phyloP scores from a whole-genome alignment of 2,329 filamentous ascomycete species.

The Balansia obtecta region DNA sequence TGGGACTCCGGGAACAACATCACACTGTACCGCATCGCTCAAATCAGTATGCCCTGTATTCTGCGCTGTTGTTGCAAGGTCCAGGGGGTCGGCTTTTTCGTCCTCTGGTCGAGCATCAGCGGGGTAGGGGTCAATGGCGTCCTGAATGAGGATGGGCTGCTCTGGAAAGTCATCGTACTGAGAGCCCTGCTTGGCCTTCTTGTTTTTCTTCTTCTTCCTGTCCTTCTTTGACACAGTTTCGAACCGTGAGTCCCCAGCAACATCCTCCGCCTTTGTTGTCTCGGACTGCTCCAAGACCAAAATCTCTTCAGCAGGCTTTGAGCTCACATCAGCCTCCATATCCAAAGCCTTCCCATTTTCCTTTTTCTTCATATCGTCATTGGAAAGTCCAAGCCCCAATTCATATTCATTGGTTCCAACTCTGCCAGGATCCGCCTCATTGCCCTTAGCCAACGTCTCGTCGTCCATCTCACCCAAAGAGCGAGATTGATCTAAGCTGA shows the following conservation, averaged over 20 bases:
- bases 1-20: slow-evolving; percentile 1
- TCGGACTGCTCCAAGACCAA: slow-evolving; percentile 7
- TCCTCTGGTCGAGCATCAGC: slow-evolving; percentile 9
- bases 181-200: slow-evolving; percentile 4
- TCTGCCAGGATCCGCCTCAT: slow-evolving; percentile 1
- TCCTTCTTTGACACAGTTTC: slow-evolving; percentile 14
- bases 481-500: not conserved
- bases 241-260: slow-evolving; percentile 3
- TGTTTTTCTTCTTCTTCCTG: slow-evolving; percentile 17
- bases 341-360: slow-evolving; percentile 9
- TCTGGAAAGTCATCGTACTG: slow-evolving; percentile 4
- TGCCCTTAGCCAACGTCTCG: not conserved
- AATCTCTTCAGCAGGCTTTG: slow-evolving; percentile 6
- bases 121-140: slow-evolving; percentile 1
- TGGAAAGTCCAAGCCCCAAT: slow-evolving; percentile 7
- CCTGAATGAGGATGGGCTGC: slow-evolving; percentile 4
- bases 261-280: slow-evolving; percentile 3
- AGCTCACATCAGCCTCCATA: slow-evolving; percentile 8
- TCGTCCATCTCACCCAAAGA: slow-evolving; percentile 1
- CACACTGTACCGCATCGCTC: slow-evolving; percentile 5
- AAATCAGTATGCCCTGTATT: slow-evolving; percentile 3
- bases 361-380: slow-evolving; percentile 22
- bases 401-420: slow-evolving; percentile 6
- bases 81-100: slow-evolving; percentile 6
- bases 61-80: slow-evolving; percentile 7